Base-by-base conservation (phyloP, 2,329 filamentous ascomycete genomes). In the Akanthomyces muscarius region DNA sequence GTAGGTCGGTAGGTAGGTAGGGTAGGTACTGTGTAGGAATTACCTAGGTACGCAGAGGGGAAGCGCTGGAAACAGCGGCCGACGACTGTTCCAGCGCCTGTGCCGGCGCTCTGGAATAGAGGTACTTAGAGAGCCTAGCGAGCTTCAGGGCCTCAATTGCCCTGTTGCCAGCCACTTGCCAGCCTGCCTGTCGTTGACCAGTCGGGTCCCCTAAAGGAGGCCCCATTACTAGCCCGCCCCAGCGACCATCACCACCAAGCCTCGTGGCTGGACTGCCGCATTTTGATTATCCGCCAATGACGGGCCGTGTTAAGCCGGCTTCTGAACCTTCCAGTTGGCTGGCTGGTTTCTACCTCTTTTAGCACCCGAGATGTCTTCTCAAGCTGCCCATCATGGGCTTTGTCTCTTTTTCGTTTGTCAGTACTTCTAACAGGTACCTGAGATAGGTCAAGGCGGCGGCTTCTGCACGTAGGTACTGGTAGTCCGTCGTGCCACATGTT, bases 201-300 rank as follows among this genome's bases (percentile, higher is more conserved):
- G 13, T 25, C 21, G 11, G 38, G 38, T 23, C 36, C 57, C 30
- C 47, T 14, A 5, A 25, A 42, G n/a, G 18, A 44, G n/a, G 8
- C 10, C 18, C 41, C 42, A 57, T 47, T 47, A 18, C 44, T 16
- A 51, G 48, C 28, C n/a, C 6, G 44, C 44, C n/a, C 44, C 28
- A 41, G 21, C 30, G 33, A 8, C n/a, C 48, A 38, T 23, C 55
- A 36, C 42, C 7, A 36, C 16, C 8, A 61, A 6, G 36, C 25
- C 38, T 14, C 28, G 54, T 33, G 54, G 54, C 54, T 57, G 54
- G 16, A 38, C n/a, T 41, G 44, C 16, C 48, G 58, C 58, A 61
- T 13, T n/a, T 36, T 44, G 50, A 61, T 61, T 61, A 28, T 61
- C 58, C 58, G 50, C 58, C 58, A 61, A 61, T 61, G 48, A 47